Percentiles rank a stretch among this genome's conserved stretches.
Evolutionary conservation across 2,329 filamentous ascomycete genomes (phyloP).

Genomic region (Alternaria postmessia): DNA sequence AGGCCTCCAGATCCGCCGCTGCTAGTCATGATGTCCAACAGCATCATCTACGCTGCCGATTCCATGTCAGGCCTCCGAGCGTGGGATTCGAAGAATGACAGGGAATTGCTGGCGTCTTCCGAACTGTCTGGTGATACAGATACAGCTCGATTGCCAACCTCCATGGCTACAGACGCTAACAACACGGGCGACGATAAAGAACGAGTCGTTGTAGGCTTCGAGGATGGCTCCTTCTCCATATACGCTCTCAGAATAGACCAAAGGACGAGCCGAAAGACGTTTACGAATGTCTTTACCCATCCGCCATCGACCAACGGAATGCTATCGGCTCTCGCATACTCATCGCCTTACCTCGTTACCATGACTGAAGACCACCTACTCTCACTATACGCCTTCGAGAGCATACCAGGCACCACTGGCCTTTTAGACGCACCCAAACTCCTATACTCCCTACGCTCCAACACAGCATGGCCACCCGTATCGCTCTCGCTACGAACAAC

Average conservation of each 20-base stretch:
- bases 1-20: conserved; percentile 64
- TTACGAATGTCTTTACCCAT: conserved; percentile 66
- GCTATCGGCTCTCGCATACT: conserved; percentile 74
- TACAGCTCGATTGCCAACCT: conserved; percentile 60
- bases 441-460: conserved; percentile 80
- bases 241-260: conserved; percentile 66
- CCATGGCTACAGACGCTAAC: conserved; percentile 68
- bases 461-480: conserved; percentile 78
- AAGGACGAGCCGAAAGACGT: conserved; percentile 52
- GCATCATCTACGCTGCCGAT: conserved; percentile 81
- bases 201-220: conserved; percentile 47
- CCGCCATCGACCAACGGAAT: conserved; percentile 69
- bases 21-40: conserved; percentile 79
- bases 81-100: conserved; percentile 73
- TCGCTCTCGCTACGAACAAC: conserved; percentile 82
- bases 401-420: conserved; percentile 17
- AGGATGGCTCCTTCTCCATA: conserved; percentile 64
- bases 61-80: conserved; percentile 73
- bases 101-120: conserved; percentile 65
- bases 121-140: conserved; percentile 30
- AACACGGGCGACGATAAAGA: conserved; percentile 39
- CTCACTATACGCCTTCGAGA: conserved; percentile 74
- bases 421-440: conserved; percentile 61
- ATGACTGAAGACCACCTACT: conserved; percentile 78
- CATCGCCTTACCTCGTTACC: conserved; percentile 78